Percentiles rank a stretch among this genome's conserved stretches.
phyloP scores from a whole-genome alignment of 176 grass and related monocot genomes.

The Eleusine indica region DNA sequence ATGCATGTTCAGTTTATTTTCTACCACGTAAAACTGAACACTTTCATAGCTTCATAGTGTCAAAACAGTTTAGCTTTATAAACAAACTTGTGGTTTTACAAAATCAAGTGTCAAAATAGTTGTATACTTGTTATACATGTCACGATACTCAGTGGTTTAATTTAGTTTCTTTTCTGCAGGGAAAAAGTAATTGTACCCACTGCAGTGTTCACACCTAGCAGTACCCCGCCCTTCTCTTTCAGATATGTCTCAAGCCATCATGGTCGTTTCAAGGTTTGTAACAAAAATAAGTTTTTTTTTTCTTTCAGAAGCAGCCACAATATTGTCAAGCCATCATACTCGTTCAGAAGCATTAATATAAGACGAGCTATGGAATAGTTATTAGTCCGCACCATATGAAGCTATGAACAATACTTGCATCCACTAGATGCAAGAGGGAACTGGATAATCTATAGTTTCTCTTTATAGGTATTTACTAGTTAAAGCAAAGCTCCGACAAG shows the following conservation, averaged over 20 bases:
- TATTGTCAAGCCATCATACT: too few relatives aligned
- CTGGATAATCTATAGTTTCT: slow-evolving; percentile 31
- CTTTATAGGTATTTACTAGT: slow-evolving; percentile 29
- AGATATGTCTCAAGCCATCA: background rate
- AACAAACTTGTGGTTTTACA: background rate
- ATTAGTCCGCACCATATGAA: background rate
- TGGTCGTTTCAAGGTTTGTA: too few relatives aligned
- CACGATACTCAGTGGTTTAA: too few relatives aligned
- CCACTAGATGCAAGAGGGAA: slow-evolving; percentile 14
- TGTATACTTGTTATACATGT: background rate
- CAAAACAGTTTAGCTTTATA: background rate
- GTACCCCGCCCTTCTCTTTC: background rate
- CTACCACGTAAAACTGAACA: too few relatives aligned
- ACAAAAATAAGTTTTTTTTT: too few relatives aligned
- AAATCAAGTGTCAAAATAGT: background rate
- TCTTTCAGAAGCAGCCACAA: too few relatives aligned
- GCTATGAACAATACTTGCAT: background rate
- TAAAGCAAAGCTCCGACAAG: slow-evolving; percentile 36
- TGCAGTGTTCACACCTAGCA: background rate
- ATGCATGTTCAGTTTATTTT: background rate
- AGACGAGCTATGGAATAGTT: background rate
- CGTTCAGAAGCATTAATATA: background rate
- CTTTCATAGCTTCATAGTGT: too few relatives aligned
- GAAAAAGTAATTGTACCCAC: too few relatives aligned
- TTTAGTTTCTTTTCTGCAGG: too few relatives aligned